Percentiles rank a stretch among this genome's conserved stretches.
Evolutionary conservation across 495 filamentous ascomycete species (phyloP).

Genomic region (Talaromyces trachyspermus): DNA sequence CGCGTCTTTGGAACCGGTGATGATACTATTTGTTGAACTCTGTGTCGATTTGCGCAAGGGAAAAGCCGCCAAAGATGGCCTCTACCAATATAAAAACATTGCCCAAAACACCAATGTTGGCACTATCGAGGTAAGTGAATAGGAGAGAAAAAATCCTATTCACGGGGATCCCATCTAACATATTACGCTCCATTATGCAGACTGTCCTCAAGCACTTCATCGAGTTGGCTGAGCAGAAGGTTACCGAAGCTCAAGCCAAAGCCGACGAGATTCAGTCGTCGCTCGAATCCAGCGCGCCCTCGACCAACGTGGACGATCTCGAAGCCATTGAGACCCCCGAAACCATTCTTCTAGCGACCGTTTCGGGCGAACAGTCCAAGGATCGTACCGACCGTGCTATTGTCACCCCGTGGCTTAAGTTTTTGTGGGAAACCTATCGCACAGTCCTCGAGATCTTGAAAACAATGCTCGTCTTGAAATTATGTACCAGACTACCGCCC

Average conservation of each 20-base stretch:
- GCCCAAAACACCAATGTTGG: slow-evolving; percentile 97
- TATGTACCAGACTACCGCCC: slow-evolving; percentile 96
- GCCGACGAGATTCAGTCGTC: slow-evolving; percentile 89
- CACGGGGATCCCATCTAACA: slow-evolving; percentile 6
- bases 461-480: slow-evolving; percentile 97
- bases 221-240: slow-evolving; percentile 91
- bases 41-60: slow-evolving; percentile 95
- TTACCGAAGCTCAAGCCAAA: slow-evolving; percentile 91
- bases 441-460: slow-evolving; percentile 96
- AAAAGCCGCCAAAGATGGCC: slow-evolving; percentile 94
- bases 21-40: slow-evolving; percentile 94
- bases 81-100: slow-evolving; percentile 99
- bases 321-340: slow-evolving; percentile 97
- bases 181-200: slow-evolving; percentile 30
- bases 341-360: slow-evolving; percentile 93
- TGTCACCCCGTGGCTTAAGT: slow-evolving; percentile 98
- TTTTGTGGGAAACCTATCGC: slow-evolving; percentile 99
- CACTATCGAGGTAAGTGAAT: slow-evolving; percentile 75
- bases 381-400: slow-evolving; percentile 96
- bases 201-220: slow-evolving; percentile 95
- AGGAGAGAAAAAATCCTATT: not conserved
- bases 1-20: slow-evolving; percentile 92
- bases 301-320: slow-evolving; percentile 81
- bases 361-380: slow-evolving; percentile 93
- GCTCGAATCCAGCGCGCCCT: slow-evolving; percentile 62